Conservation (phyloP, 177 flowering plant genomes). For the Vitis hybrid region DNA sequence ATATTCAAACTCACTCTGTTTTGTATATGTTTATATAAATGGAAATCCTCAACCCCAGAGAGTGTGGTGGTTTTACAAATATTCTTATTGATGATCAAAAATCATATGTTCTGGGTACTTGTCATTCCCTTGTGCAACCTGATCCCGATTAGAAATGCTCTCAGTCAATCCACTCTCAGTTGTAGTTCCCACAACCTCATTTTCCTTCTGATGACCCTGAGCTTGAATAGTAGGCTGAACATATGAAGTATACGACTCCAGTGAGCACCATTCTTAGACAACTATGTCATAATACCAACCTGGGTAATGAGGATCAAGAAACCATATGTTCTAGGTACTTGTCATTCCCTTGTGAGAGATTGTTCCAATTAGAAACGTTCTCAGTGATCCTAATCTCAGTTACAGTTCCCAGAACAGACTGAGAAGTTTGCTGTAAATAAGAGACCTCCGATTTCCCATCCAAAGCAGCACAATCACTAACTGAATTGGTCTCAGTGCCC, state of each 20-base stretch:
- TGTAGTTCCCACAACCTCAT: slow-evolving; percentile 38
- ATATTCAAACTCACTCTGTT: too few relatives aligned
- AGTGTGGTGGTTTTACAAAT: too few relatives aligned
- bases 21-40: too few relatives aligned
- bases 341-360: slow-evolving; percentile 44
- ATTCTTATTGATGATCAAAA: slow-evolving; percentile 46
- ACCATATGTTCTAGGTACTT: slow-evolving; percentile 81
- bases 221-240: slow-evolving; percentile 28
- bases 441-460: slow-evolving; percentile 50
- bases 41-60: too few relatives aligned
- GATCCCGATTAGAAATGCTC: slow-evolving; percentile 53
- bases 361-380: slow-evolving; percentile 51
- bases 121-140: slow-evolving; percentile 44
- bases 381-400: slow-evolving; percentile 41
- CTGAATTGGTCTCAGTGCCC: slow-evolving; percentile 19
- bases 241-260: slow-evolving; percentile 54
- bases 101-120: slow-evolving; percentile 82
- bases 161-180: slow-evolving; percentile 41
- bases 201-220: slow-evolving; percentile 37
- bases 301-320: slow-evolving; percentile 88
- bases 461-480: slow-evolving; percentile 22
- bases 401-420: slow-evolving; percentile 50
- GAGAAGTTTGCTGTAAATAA: slow-evolving; percentile 64
- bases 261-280: slow-evolving; percentile 62
- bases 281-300: slow-evolving; percentile 90